Conservation (phyloP, 2,329 filamentous ascomycete species). For the Fusarium heterosporum region DNA sequence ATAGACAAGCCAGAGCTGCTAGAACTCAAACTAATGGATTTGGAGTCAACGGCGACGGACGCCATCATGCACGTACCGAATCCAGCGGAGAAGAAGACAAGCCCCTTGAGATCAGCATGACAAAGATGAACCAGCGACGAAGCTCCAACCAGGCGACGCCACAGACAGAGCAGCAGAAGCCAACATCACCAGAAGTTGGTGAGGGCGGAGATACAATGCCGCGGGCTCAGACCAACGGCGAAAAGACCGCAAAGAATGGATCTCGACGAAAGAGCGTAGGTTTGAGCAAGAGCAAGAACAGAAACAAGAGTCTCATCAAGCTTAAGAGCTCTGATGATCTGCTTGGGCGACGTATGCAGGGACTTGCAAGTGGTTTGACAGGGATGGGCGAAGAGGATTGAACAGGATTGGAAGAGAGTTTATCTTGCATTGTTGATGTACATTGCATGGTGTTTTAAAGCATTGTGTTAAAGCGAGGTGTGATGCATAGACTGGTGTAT, state of each 20-base stretch:
- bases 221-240: conserved; percentile 36
- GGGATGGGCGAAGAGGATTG: conserved; percentile 60
- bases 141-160: conserved; percentile 41
- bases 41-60: conserved; percentile 43
- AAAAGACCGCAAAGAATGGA: conserved; percentile 44
- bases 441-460: background rate
- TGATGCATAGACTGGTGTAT: conserved; percentile 24
- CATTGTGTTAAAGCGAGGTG: conserved; percentile 26
- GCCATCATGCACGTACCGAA: conserved; percentile 58
- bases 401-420: conserved; percentile 31
- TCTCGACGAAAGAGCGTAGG: conserved; percentile 43
- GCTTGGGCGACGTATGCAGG: conserved; percentile 68
- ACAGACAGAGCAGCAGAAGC: conserved; percentile 14
- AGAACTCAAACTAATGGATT: conserved; percentile 20
- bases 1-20: conserved; percentile 25
- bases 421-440: conserved; percentile 10
- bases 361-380: conserved; percentile 65
- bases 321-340: conserved; percentile 69
- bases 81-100: conserved; percentile 82
- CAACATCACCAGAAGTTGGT: conserved; percentile 17
- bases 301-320: conserved; percentile 63
- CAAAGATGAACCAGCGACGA: conserved; percentile 56
- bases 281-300: conserved; percentile 54
- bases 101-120: conserved; percentile 84
- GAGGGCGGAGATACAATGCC: conserved; percentile 38